Evolutionary conservation across 441 rosid species (phyloP), one percentile per base, ranked within the genome.

Genomic region (Gossypium davidsonii): DNA sequence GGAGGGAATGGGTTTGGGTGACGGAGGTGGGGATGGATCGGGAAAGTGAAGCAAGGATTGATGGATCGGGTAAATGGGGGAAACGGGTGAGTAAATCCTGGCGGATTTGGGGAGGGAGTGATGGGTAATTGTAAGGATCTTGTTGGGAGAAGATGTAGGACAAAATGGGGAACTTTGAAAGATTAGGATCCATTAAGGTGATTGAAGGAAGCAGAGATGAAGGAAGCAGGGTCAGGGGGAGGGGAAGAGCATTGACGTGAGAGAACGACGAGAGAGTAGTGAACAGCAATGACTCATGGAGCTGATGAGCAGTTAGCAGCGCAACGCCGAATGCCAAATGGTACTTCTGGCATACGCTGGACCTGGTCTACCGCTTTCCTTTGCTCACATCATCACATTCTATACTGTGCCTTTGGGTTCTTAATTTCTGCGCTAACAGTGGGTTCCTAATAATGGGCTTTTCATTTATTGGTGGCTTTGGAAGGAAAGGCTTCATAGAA

Each of bases 131-230:
- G 48, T 28, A 46, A 18, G 83, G 76, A 57, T 83, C 75, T 2
- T 73, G 69, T 17, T 73, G 73, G 63, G 74, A 73, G 2, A 84
- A 61, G 28, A 83, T 31, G 58, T 72, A 78, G 15, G 74, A 76
- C 46, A 84, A 79, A 49, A 84, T 34, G n/a, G 86, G 88, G 58
- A 76, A 84, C 2, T 72, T 49, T 10, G 70, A 26, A 0, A 74
- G 48, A 60, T 25, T 42, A 12, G 76, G 72, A 74, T 82, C 83
- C 80, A 83, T 82, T 25, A 10, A 14, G 57, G 1, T 17, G 6
- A 1, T 14, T 37, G 14, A 6, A 8, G 62, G 49, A n/a, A 10
- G 49, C 7, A 25, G 14, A 0, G 28, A 63, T 37, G 8, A 20
- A 8, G 66, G 26, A 67, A 31, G 28, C 23, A 63, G 7, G 26